These are phyloP conservation scores for Lanzia echinophila DNA, from an alignment of 2,329 filamentous ascomycete genomes.

Conservation along the genomic window DNA sequence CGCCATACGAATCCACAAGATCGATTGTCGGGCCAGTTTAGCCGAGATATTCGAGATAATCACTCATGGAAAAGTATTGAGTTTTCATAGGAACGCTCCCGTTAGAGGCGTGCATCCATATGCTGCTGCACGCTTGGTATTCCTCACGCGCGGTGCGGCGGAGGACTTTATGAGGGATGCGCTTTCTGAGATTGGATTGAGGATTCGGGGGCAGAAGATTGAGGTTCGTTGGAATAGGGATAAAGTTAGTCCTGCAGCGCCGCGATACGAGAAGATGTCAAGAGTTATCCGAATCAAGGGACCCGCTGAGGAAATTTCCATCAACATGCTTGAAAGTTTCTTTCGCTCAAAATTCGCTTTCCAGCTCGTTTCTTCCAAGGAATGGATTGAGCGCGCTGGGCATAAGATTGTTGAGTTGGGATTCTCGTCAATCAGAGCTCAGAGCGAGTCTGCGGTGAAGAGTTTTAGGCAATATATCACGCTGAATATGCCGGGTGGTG, in stretches of 20 bases:
- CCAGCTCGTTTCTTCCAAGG: background rate
- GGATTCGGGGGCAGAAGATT: background rate
- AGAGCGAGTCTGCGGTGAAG: slow-evolving; percentile 7
- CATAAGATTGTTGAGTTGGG: slow-evolving; percentile 4
- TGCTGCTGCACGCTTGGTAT: slow-evolving; percentile 11
- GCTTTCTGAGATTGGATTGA: background rate
- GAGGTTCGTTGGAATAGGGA: slow-evolving; percentile 5
- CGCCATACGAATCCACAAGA: slow-evolving; percentile 1
- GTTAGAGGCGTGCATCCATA: background rate
- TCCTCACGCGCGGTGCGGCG: slow-evolving; percentile 10
- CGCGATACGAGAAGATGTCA: slow-evolving; percentile 1
- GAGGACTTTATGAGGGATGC: background rate
- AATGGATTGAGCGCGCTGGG: slow-evolving; percentile 1
- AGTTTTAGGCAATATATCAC: background rate
- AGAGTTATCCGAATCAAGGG: slow-evolving; percentile 8
- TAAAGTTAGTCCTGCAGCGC: background rate
- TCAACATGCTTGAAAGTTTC: background rate
- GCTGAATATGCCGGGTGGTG: background rate
- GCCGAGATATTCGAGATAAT: slow-evolving; percentile 12
- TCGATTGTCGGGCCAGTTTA: background rate
- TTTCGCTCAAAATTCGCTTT: slow-evolving; percentile 6
- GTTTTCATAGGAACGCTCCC: slow-evolving; percentile 3
- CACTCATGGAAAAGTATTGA: slow-evolving; percentile 13
- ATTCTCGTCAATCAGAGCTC: slow-evolving; percentile 13
- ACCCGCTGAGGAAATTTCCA: background rate